Base-by-base conservation (phyloP, 2,329 filamentous ascomycete species). In the Cercospora zeina region DNA sequence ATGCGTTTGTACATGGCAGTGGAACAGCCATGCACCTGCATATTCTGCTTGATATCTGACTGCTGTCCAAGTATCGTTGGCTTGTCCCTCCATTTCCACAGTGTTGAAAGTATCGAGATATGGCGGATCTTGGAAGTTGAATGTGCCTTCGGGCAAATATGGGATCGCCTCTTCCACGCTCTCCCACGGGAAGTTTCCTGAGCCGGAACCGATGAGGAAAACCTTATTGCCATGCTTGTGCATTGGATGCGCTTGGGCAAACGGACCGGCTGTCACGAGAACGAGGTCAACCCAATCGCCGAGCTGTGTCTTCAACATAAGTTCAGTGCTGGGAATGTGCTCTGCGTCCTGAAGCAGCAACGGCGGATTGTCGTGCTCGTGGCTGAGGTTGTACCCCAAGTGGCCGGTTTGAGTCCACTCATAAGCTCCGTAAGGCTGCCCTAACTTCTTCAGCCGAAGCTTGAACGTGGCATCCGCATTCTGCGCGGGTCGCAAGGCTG, bases 201-300 rank as follows among this genome's bases (percentile, higher is more conserved):
- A 51, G 1, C 84, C 85, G 0, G 74, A 62, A 0, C 85, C 85
- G 31, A 88, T 78, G 14, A 81, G 74, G 68, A 79, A 87, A 75
- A 83, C 84, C 70, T 84, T 85, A 67, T 81, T 84, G 47, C 82
- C 81, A 73, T 88, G 86, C 75, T 87, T 87, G 78, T 88, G 86
- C 54, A 88, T 83, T 0, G 84, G 82, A 62, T 88, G 86, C 14
- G 81, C 77, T 2, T 65, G 67, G 4, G 65, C 56, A 16, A 61
- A 58, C 6, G 58, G 60, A 10, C 56, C 59, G 34, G 42, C 58
- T 2, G 69, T 66, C 11, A 68, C 55, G 60, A 75, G 65, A 39
- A 75, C 64, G 3, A 75, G 62, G 45, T 75, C 73, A 4, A 75
- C 63, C 72, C 72, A 74, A 0, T 72, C 71, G 51, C 70, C 66